Conservation (phyloP, 23 red algal genomes). For the Agarophyton chilense region DNA sequence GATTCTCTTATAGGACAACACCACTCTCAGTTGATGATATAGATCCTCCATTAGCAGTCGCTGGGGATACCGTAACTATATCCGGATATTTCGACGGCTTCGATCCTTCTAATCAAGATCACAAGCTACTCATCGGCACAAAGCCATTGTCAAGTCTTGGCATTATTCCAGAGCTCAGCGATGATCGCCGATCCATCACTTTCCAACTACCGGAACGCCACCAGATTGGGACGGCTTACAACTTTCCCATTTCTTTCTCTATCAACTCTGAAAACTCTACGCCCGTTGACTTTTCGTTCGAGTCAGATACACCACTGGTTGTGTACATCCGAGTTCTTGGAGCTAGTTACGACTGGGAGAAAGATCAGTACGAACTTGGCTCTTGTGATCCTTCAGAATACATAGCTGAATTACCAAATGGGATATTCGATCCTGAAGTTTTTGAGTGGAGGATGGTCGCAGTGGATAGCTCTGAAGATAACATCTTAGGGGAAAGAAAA, state of each 20-base stretch:
- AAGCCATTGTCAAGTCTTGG: constrained; percentile 49
- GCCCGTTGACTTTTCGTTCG: constrained; percentile 35
- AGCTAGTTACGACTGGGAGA: constrained; percentile 24
- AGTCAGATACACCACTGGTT: neutral
- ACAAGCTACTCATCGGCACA: constrained; percentile 32
- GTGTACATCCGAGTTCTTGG: constrained; percentile 48
- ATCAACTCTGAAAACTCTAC: constrained; percentile 31
- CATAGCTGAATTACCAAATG: constrained; percentile 36
- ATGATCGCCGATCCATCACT: constrained; percentile 27
- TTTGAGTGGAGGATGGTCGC: constrained; percentile 39
- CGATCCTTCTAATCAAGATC: constrained; percentile 34
- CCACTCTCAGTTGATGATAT: neutral
- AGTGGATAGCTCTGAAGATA: neutral
- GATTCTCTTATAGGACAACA: constrained; percentile 18
- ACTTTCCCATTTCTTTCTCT: constrained; percentile 17
- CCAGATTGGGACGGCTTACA: constrained; percentile 42
- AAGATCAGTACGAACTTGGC: constrained; percentile 40
- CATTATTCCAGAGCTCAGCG: constrained; percentile 30
- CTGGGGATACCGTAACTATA: constrained; percentile 11
- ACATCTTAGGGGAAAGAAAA: constrained; percentile 9
- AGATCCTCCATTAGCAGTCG: neutral
- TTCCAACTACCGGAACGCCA: constrained; percentile 18
- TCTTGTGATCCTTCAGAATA: constrained; percentile 46
- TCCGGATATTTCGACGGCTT: constrained; percentile 63
- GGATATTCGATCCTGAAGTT: constrained; percentile 40